Base-by-base conservation (phyloP, 1,284 basidiomycete genomes). In the Schizopora paradoxa region DNA sequence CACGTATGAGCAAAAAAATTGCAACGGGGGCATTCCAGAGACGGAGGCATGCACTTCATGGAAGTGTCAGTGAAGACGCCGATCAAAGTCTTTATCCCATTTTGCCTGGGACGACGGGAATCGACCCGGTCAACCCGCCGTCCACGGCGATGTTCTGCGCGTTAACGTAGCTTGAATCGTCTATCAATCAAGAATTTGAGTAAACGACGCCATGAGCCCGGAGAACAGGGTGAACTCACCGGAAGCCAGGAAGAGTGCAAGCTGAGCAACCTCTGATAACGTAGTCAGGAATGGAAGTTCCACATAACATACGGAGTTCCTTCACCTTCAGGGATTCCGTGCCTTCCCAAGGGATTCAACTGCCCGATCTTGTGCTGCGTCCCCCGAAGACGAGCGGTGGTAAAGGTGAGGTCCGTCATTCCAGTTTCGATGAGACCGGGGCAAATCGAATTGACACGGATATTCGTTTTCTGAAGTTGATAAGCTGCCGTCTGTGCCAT, bases 371-470 rank as follows among this genome's bases (percentile, higher is more conserved):
- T 92, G 41, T 66, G 68, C 14, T 68, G 75, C 13, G 71, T 85
- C 6, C 93, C 93, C 26, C 81, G 74, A 49, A 76, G 63, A 28
- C 85, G 78, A 23, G 93, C 91, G 45, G 76, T 74, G 22, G 88
- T 80, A 56, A 96, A 96, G 14, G 82, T 74, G 5, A 58, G 58
- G 43, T 66, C 65, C 0, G 92, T 92, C 89, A 94, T 92, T 27
- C 82, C 86, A 1, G 91, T 94, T 66, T 94, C 87, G 56, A 96
- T 92, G 40, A 96, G 66, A 14, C 93, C 93, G 2, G 93, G 93
- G 58, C 91, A 94, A 52, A 96, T 80, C 13, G 86, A 78, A 63
- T 96, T 96, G 52, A 95, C 85, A 29, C 93, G 83, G 51, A 97
- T 74, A 61, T 91, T 87, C 1, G 81, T 83, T 54, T 76, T 82